These are phyloP conservation scores for Emergomyces orientalis DNA, from an alignment of 2,329 filamentous ascomycete genomes.

Conservation along the genomic window DNA sequence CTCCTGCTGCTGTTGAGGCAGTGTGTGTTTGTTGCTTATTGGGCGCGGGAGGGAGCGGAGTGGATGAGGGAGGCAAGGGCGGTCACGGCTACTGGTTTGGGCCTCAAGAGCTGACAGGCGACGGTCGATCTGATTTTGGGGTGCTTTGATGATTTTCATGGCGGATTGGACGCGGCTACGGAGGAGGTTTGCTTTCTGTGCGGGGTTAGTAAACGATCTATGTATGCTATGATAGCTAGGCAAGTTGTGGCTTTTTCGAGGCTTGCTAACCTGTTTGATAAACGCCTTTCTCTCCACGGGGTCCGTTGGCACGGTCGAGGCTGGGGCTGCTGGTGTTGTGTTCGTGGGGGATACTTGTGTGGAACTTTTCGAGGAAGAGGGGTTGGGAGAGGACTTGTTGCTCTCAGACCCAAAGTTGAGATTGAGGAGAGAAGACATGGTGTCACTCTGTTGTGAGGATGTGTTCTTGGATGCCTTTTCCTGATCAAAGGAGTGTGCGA, in stretches of 20 bases:
- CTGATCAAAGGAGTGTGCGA: background rate
- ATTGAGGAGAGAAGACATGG: slow-evolving; percentile 15
- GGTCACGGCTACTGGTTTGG: slow-evolving; percentile 31
- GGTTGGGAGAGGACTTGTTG: slow-evolving; percentile 16
- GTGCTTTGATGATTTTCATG: slow-evolving; percentile 30
- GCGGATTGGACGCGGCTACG: slow-evolving; percentile 32
- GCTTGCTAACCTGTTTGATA: slow-evolving; percentile 30
- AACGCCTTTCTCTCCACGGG: slow-evolving; percentile 31
- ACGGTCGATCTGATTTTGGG: slow-evolving; percentile 29
- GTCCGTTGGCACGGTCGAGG: slow-evolving; percentile 25
- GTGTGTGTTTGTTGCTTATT: background rate
- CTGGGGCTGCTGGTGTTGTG: slow-evolving; percentile 11
- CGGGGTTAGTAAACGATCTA: background rate
- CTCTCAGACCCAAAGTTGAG: slow-evolving; percentile 16
- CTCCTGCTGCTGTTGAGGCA: background rate
- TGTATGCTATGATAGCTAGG: background rate
- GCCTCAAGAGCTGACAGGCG: slow-evolving; percentile 34
- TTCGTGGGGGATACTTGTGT: slow-evolving; percentile 11
- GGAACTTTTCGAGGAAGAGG: slow-evolving; percentile 15
- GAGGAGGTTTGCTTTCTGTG: slow-evolving; percentile 35
- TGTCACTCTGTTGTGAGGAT: slow-evolving; percentile 10
- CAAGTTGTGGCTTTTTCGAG: background rate
- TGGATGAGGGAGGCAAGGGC: slow-evolving; percentile 11
- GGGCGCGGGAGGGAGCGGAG: background rate
- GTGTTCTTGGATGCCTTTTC: background rate